Percentiles rank a stretch among this genome's conserved stretches.
Evolutionary conservation across 2,329 filamentous ascomycete genomes (phyloP).

Genomic region (Stromatinia cepivora): DNA sequence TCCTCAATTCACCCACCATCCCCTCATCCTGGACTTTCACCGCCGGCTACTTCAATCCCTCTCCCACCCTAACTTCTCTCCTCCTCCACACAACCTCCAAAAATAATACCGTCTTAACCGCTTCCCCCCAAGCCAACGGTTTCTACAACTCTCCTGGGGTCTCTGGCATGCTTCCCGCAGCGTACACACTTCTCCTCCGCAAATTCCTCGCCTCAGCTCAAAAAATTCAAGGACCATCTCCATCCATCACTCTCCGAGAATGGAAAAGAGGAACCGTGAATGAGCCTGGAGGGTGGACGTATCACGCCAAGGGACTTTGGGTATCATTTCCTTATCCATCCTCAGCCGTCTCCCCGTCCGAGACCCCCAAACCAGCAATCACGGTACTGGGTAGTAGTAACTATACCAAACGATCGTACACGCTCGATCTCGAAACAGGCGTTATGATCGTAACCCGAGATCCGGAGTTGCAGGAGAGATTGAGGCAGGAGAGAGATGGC

Average conservation of each 20-base stretch:
- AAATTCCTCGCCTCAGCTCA: conserved; percentile 65
- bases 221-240: not conserved
- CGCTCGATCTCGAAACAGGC: conserved; percentile 86
- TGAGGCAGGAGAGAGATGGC: conserved; percentile 80
- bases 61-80: conserved; percentile 75
- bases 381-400: conserved; percentile 84
- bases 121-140: conserved; percentile 89
- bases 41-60: conserved; percentile 97
- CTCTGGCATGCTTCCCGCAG: conserved; percentile 85
- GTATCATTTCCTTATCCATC: conserved; percentile 56
- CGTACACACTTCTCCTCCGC: conserved; percentile 85
- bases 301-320: conserved; percentile 97
- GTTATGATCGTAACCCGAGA: conserved; percentile 82
- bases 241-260: conserved; percentile 72
- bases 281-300: conserved; percentile 86
- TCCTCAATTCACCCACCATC: conserved; percentile 63
- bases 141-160: conserved; percentile 89
- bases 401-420: conserved; percentile 92
- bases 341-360: not conserved
- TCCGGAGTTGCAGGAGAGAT: conserved; percentile 64
- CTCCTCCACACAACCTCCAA: conserved; percentile 65
- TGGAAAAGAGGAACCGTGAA: conserved; percentile 84
- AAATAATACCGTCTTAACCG: conserved; percentile 80
- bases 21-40: conserved; percentile 91
- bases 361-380: conserved; percentile 16